Base-by-base conservation (phyloP, 1,139 yeast species). In the Geotrichum bryndzae region DNA sequence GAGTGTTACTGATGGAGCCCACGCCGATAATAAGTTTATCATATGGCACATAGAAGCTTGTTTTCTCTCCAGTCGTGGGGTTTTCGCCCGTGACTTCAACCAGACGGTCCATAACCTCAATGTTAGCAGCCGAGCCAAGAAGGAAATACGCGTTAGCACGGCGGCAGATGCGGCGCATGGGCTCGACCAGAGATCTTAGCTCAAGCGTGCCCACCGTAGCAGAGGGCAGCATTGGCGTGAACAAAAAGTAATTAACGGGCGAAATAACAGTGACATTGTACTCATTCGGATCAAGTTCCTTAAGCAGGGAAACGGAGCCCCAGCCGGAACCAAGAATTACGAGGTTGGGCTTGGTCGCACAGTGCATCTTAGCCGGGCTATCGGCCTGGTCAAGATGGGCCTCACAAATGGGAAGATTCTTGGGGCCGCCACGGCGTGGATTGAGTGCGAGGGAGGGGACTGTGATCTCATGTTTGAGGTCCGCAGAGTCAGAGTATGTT, bases 391-490 rank as follows among this genome's bases (percentile, higher is more conserved):
- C 88, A 59, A 85, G 72, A 64, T 79, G 80, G 51, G 80, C 77
- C 50, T 77, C 77, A 62, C 83, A 75, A 46, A 85, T 81, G 1
- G 88, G 88, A 61, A 85, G 73, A 67, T 85, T 84, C 69, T 85
- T 86, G 29, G 89, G 88, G 1, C 90, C 90, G 5, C 89, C 89
- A n/a, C 70, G 70, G 45, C 76, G 74, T 25, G 88, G 88, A 56
- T 77, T 69, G 53, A 84, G 69, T 0, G 88, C 86, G 31, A 77
- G 74, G 22, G 74, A 71, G 6, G 85, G 81, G 25, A 85, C 80
- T 29, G 72, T 74, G 56, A 81, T 74, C 35, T 72, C 72, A 6
- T 73, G 74, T 46, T 76, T 73, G 13, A 77, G 70, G 8, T 74
- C 76, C 23, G 74, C 67, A n/a, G 48, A 41, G 8, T 65, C 65